These are phyloP conservation scores for Fusarium humuli DNA, from an alignment of 2,329 filamentous ascomycete species.

Conservation along the genomic window DNA sequence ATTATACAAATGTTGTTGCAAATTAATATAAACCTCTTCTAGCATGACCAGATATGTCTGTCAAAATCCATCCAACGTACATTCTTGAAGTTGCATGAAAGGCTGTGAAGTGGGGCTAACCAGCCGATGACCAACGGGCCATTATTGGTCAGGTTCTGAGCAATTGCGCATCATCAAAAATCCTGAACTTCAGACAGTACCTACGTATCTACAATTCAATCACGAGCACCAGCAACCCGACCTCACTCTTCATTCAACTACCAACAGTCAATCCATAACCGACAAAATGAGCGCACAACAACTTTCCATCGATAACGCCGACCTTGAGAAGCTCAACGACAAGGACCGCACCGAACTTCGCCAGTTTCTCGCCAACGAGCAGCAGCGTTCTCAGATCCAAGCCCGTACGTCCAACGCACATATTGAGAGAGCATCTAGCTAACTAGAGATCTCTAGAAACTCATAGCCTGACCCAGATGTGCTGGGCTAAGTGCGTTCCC, in stretches of 20 bases:
- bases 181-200: constrained; percentile 30
- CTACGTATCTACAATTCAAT: constrained; percentile 10
- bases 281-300: constrained; percentile 53
- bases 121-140: neutral
- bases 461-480: constrained; percentile 74
- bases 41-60: neutral
- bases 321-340: constrained; percentile 80
- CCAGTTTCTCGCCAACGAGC: constrained; percentile 85
- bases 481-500: constrained; percentile 95
- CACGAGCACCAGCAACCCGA: constrained; percentile 25
- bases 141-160: constrained; percentile 33
- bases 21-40: neutral
- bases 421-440: constrained; percentile 1
- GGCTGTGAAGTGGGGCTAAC: constrained; percentile 21
- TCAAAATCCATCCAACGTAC: neutral
- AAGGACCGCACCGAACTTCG: constrained; percentile 89
- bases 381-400: constrained; percentile 80
- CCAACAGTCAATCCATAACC: neutral
- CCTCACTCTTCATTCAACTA: neutral
- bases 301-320: constrained; percentile 63
- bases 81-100: neutral
- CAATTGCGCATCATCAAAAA: constrained; percentile 38
- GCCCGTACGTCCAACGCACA: constrained; percentile 62
- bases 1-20: neutral
- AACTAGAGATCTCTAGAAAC: constrained; percentile 56